Evolutionary conservation across 179 eudicot species (phyloP).

Genomic region (Vitellaria paradoxa): DNA sequence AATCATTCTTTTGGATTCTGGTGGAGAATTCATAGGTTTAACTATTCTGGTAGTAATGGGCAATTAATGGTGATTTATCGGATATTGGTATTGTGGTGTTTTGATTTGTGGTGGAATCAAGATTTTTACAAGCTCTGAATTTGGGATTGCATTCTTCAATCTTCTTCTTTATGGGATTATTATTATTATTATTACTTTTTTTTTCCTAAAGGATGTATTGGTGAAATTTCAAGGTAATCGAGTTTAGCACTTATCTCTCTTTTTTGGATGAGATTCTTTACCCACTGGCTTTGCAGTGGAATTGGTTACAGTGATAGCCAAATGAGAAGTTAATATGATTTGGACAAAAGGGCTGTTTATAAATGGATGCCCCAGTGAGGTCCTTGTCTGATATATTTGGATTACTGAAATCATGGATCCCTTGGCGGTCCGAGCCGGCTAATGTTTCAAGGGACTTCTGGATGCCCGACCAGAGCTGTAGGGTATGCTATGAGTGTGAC

Average conservation of each 20-base stretch:
- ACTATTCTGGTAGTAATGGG: neutral
- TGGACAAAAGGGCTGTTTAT: slow-evolving; percentile 48
- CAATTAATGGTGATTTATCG: neutral
- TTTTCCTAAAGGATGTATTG: neutral
- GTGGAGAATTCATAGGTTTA: neutral
- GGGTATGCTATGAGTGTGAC: slow-evolving; percentile 97
- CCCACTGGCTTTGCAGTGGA: neutral
- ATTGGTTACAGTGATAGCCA: slow-evolving; percentile 23
- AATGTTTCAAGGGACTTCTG: slow-evolving; percentile 91
- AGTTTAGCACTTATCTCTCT: slow-evolving; percentile 6
- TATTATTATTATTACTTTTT: neutral
- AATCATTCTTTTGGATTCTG: neutral
- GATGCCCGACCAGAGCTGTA: slow-evolving; percentile 97
- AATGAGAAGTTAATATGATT: slow-evolving; percentile 72
- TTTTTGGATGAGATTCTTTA: neutral
- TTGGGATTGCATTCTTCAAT: neutral
- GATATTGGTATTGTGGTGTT: neutral
- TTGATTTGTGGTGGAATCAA: slow-evolving; percentile 3
- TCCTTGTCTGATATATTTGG: slow-evolving; percentile 47
- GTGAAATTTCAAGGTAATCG: neutral
- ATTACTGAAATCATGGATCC: slow-evolving; percentile 68
- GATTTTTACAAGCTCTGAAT: neutral
- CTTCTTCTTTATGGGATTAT: neutral
- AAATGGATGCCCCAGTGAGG: slow-evolving; percentile 65
- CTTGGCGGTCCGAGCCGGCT: slow-evolving; percentile 64